A percentile compares a stretch with the other conserved stretches of the same genome.
Conservation (phyloP, 225 moss, liverwort and hornwort genomes). For the Lunularia cruciata region DNA sequence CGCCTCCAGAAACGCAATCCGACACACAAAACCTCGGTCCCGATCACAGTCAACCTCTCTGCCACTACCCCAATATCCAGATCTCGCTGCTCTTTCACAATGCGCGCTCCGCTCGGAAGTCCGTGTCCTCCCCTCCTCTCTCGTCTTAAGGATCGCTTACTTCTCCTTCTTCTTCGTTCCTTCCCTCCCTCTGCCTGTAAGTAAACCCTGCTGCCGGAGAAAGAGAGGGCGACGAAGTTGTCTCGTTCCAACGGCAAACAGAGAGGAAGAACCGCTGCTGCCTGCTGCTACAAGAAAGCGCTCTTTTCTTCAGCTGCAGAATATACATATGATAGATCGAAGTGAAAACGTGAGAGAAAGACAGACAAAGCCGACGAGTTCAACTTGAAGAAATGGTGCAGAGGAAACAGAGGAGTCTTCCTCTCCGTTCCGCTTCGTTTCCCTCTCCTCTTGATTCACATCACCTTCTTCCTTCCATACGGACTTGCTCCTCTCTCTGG, state of each 20-base stretch:
- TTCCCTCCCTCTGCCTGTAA: neutral
- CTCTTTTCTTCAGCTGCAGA: neutral
- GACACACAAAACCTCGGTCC: neutral
- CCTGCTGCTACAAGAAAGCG: constrained; percentile 1
- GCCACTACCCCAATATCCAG: constrained; percentile 2
- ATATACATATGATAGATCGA: constrained; percentile 13
- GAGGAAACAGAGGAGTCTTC: too few relatives aligned
- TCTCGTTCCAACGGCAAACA: constrained; percentile 6
- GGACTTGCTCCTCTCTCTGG: neutral
- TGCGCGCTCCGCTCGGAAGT: neutral
- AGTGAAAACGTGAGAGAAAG: neutral
- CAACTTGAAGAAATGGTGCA: neutral
- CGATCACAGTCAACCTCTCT: neutral
- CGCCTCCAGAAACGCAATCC: neutral
- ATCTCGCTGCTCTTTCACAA: neutral
- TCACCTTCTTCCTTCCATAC: neutral
- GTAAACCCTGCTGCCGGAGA: neutral
- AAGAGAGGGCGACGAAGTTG: neutral
- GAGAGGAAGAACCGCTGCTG: neutral
- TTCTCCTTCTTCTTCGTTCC: constrained; percentile 10
- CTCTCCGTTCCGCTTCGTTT: too few relatives aligned
- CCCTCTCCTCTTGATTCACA: too few relatives aligned
- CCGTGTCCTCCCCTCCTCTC: neutral
- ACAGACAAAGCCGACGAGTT: neutral
- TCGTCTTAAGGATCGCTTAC: neutral